Percentiles rank a stretch among this genome's conserved stretches.
phyloP scores from a whole-genome alignment of 2,329 filamentous ascomycete genomes.

The Cytospora piceae region DNA sequence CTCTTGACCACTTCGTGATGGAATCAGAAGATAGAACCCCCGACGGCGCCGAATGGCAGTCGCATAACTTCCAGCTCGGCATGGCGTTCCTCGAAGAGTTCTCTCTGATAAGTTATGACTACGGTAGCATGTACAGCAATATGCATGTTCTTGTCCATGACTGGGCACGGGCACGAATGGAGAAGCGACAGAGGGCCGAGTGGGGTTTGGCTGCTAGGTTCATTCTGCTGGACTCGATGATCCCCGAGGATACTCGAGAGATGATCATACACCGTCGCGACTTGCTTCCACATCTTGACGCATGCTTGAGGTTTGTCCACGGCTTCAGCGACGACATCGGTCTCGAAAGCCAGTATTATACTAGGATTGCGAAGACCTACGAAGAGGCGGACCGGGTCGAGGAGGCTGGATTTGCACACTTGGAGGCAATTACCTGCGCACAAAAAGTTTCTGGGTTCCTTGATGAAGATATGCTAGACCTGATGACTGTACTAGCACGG shows the following conservation, averaged over 20 bases:
- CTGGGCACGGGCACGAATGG: constrained; percentile 33
- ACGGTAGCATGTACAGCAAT: constrained; percentile 4
- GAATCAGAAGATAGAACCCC: not conserved
- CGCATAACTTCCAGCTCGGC: not conserved
- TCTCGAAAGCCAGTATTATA: constrained; percentile 2
- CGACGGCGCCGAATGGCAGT: not conserved
- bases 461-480: not conserved
- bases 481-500: not conserved
- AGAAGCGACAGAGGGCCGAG: not conserved
- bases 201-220: constrained; percentile 14
- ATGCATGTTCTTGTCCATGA: constrained; percentile 36
- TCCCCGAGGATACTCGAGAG: too few species aligned
- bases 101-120: constrained; percentile 32
- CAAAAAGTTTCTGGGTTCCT: constrained; percentile 4
- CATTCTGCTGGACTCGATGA: constrained; percentile 17
- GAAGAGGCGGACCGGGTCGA: not conserved
- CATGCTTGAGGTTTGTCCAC: not conserved
- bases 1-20: too few species aligned
- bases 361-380: not conserved
- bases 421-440: not conserved
- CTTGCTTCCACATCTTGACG: constrained; percentile 2
- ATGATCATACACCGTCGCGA: constrained; percentile 3
- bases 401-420: not conserved
- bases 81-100: constrained; percentile 27
- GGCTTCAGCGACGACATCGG: not conserved